These are phyloP conservation scores for Trametes polyzona DNA, from an alignment of 1,284 basidiomycete species.

Conservation along the genomic window DNA sequence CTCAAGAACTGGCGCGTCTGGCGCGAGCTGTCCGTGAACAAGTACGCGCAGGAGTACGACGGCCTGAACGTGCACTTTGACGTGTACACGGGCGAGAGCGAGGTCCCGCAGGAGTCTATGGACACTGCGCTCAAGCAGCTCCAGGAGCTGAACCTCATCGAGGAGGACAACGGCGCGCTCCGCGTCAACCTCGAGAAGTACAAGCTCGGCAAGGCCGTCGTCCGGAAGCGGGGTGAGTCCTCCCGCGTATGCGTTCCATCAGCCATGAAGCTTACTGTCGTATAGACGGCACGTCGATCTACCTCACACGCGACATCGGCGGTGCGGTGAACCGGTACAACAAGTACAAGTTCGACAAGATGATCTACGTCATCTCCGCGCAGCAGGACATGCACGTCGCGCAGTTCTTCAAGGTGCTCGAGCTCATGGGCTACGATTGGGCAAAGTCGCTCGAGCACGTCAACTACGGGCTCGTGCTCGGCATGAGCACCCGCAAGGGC, in stretches of 20 bases:
- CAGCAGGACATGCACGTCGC: conserved; percentile 94
- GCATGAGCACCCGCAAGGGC: conserved; percentile 98
- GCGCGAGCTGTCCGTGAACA: conserved; percentile 90
- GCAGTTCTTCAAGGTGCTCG: conserved; percentile 95
- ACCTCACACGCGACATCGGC: conserved; percentile 97
- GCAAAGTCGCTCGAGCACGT: conserved; percentile 85
- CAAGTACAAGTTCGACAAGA: conserved; percentile 96
- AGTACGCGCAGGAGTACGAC: conserved; percentile 91
- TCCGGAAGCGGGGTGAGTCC: conserved; percentile 81
- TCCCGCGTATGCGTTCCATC: not conserved
- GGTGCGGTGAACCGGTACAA: conserved; percentile 93
- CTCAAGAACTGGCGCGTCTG: conserved; percentile 92
- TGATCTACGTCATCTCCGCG: conserved; percentile 95
- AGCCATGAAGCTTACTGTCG: not conserved
- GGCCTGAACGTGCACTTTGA: conserved; percentile 94
- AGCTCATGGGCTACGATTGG: conserved; percentile 91
- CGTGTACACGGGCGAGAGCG: conserved; percentile 92
- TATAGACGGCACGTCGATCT: conserved; percentile 94
- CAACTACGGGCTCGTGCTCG: conserved; percentile 91
- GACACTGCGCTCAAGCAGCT: conserved; percentile 68
- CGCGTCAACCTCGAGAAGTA: conserved; percentile 85
- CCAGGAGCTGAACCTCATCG: conserved; percentile 53
- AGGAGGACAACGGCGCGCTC: conserved; percentile 74
- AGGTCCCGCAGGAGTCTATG: conserved; percentile 83
- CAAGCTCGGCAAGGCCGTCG: conserved; percentile 90